These are phyloP conservation scores for Pseudogymnoascus sp. DNA, from an alignment of 2,329 filamentous ascomycete species.

Conservation along the genomic window DNA sequence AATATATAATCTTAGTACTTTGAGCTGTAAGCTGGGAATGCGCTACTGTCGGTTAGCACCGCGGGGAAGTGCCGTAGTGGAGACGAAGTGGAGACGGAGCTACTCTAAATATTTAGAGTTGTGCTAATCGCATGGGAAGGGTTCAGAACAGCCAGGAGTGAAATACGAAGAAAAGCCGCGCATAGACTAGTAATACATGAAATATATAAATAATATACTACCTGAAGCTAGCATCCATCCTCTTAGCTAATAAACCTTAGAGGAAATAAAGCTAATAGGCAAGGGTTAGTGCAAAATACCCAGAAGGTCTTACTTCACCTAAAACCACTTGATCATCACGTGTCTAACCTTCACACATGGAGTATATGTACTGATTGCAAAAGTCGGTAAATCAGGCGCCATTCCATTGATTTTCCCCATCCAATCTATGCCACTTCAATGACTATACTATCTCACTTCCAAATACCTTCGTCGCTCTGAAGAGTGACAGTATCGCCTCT, in stretches of 20 bases:
- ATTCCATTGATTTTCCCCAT: too few relatives aligned
- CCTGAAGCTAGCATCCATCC: neutral
- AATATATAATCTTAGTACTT: neutral
- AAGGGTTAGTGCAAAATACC: neutral
- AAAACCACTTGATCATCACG: neutral
- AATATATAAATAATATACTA: neutral
- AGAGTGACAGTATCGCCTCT: neutral
- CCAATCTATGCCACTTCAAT: too few relatives aligned
- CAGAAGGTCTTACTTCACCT: too few relatives aligned
- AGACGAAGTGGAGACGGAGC: neutral
- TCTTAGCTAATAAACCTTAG: neutral
- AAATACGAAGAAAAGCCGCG: neutral
- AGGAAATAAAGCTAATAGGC: neutral
- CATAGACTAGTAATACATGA: neutral
- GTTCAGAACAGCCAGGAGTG: neutral
- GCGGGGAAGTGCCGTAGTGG: neutral
- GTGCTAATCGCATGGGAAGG: neutral
- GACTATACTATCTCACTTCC: neutral
- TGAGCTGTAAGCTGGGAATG: neutral
- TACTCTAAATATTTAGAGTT: neutral
- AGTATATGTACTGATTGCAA: too few relatives aligned
- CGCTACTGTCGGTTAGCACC: neutral
- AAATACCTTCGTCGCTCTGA: neutral
- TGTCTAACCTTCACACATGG: neutral
- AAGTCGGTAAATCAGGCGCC: too few relatives aligned